Evolutionary conservation across 345 rosid species (phyloP).

Genomic region (Eucalyptus sp.): DNA sequence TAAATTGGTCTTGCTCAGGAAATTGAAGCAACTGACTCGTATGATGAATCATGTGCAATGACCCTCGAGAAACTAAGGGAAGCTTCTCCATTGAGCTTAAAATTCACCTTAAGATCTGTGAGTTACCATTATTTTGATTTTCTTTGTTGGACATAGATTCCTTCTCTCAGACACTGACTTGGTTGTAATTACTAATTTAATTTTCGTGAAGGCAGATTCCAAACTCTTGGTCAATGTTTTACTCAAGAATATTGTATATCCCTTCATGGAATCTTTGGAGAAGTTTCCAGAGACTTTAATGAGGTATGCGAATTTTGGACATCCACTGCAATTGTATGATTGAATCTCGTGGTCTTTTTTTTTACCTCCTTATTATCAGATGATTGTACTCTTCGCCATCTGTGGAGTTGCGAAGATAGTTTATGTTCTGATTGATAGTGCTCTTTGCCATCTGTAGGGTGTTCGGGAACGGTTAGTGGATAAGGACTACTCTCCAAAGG

Average conservation of each 20-base stretch:
- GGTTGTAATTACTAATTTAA: neutral
- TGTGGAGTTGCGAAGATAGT: neutral
- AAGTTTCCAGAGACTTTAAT: too few relatives aligned
- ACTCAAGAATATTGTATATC: constrained; percentile 67
- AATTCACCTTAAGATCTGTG: constrained; percentile 70
- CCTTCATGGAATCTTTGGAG: neutral
- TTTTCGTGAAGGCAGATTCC: constrained; percentile 85
- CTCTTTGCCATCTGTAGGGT: too few relatives aligned
- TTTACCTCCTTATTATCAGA: neutral
- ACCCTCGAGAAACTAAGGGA: constrained; percentile 52
- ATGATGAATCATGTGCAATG: constrained; percentile 48
- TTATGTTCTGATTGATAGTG: neutral
- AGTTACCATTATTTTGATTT: constrained; percentile 1
- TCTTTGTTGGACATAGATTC: too few relatives aligned
- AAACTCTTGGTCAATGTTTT: constrained; percentile 76
- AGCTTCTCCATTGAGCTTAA: constrained; percentile 92
- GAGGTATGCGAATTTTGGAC: constrained; percentile 32
- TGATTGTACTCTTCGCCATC: neutral
- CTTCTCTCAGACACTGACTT: neutral
- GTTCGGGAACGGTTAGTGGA: too few relatives aligned
- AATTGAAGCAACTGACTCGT: constrained; percentile 34
- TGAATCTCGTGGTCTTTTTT: neutral
- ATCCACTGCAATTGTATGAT: neutral
- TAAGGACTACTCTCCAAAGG: too few relatives aligned
- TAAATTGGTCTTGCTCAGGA: constrained; percentile 17